phyloP scores from a whole-genome alignment of 2,329 filamentous ascomycete genomes.

The Botrytis porri region DNA sequence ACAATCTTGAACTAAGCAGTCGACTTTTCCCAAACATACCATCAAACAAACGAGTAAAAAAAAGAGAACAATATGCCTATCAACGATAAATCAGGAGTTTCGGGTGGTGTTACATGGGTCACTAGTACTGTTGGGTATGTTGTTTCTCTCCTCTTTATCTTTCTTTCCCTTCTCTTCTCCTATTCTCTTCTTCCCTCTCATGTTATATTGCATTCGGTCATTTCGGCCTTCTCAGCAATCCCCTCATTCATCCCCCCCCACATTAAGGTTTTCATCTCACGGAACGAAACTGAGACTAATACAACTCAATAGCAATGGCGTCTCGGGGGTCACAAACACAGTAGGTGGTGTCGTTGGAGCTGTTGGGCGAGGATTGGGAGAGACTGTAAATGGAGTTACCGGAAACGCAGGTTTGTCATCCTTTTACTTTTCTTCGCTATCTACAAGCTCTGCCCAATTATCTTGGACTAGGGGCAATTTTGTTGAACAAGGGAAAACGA shows the following conservation, averaged over 20 bases:
- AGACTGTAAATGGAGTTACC: constrained; percentile 30
- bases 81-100: constrained; percentile 24
- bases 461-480: too few species aligned
- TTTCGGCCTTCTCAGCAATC: background rate
- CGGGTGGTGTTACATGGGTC: constrained; percentile 25
- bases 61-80: background rate
- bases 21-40: background rate
- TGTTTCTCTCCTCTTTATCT: too few species aligned
- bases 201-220: background rate
- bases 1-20: background rate
- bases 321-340: constrained; percentile 29
- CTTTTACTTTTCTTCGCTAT: background rate
- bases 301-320: constrained; percentile 23
- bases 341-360: constrained; percentile 30
- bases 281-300: background rate
- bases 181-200: background rate
- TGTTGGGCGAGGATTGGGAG: constrained; percentile 30
- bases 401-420: constrained; percentile 18
- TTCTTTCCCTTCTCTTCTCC: background rate
- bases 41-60: background rate
- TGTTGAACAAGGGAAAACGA: background rate
- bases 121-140: constrained; percentile 26
- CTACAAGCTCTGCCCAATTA: too few species aligned
- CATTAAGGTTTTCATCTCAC: too few species aligned
- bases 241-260: background rate